Evolutionary conservation across 2,329 filamentous ascomycete species (phyloP).

Genomic region (Tolypocladium amazonense): DNA sequence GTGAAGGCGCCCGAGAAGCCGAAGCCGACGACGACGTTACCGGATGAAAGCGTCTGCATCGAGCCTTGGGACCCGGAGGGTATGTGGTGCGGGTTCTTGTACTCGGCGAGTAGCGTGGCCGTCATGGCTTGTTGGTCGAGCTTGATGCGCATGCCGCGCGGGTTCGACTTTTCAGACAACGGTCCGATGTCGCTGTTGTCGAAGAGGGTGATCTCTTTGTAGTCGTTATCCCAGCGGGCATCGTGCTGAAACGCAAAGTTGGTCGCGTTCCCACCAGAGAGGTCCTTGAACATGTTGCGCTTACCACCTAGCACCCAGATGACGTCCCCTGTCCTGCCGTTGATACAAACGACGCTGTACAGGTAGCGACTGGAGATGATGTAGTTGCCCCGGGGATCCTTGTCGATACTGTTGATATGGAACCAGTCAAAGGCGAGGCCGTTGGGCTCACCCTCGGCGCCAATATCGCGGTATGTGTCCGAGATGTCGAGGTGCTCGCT

Average conservation of each 20-base stretch:
- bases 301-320: conserved; percentile 41
- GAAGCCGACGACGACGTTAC: conserved; percentile 32
- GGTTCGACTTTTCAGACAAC: conserved; percentile 16
- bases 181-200: conserved; percentile 37
- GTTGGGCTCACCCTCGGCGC: conserved; percentile 13
- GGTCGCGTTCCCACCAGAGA: conserved; percentile 21
- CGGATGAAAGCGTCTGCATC: conserved; percentile 20
- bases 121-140: conserved; percentile 3
- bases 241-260: conserved; percentile 41
- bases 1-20: conserved; percentile 18
- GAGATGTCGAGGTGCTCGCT: conserved; percentile 14
- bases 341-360: conserved; percentile 13
- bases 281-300: conserved; percentile 19
- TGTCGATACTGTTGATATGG: conserved; percentile 26
- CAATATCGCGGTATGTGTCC: conserved; percentile 8
- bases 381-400: conserved; percentile 20
- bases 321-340: conserved; percentile 30
- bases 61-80: conserved; percentile 4
- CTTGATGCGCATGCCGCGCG: conserved; percentile 12
- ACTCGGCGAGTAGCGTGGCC: conserved; percentile 3
- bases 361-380: conserved; percentile 14
- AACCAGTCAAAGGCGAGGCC: conserved; percentile 13
- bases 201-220: conserved; percentile 36
- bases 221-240: conserved; percentile 29
- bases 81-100: conserved; percentile 4